Conservation (phyloP, 352 stramenopile genomes). For the Phytophthora rubi region DNA sequence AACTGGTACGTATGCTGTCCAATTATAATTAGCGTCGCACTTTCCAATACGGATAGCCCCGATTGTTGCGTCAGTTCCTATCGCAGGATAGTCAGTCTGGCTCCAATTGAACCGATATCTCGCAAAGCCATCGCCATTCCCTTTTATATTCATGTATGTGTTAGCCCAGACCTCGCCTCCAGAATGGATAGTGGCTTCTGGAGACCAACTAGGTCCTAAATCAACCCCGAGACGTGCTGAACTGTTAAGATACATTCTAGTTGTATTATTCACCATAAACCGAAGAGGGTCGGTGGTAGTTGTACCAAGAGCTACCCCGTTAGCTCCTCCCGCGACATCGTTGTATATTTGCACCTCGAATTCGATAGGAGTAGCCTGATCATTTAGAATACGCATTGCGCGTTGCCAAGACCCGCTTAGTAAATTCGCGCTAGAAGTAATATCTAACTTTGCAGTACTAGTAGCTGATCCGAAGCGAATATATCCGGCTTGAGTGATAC, state of each 20-base stretch:
- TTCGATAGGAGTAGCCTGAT: background rate
- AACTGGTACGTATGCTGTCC: background rate
- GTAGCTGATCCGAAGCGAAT: background rate
- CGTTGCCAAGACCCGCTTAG: background rate
- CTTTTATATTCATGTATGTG: background rate
- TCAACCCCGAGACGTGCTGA: background rate
- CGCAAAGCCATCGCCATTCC: background rate
- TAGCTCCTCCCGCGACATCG: background rate
- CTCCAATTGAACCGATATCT: conserved; percentile 3
- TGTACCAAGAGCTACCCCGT: background rate
- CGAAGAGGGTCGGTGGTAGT: background rate
- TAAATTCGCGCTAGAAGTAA: background rate
- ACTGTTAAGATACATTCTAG: background rate
- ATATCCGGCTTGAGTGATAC: conserved; percentile 1
- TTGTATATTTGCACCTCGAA: background rate
- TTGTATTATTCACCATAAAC: background rate
- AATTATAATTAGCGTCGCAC: background rate
- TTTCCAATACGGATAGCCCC: conserved; percentile 2
- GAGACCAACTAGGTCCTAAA: background rate
- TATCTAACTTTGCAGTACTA: background rate
- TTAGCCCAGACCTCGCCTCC: background rate
- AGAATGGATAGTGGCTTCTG: background rate
- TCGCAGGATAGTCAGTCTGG: conserved; percentile 2
- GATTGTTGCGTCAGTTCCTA: background rate
- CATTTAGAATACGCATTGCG: background rate